Base-by-base conservation (phyloP, 345 rosid genomes). In the Sisymbrium irio region DNA sequence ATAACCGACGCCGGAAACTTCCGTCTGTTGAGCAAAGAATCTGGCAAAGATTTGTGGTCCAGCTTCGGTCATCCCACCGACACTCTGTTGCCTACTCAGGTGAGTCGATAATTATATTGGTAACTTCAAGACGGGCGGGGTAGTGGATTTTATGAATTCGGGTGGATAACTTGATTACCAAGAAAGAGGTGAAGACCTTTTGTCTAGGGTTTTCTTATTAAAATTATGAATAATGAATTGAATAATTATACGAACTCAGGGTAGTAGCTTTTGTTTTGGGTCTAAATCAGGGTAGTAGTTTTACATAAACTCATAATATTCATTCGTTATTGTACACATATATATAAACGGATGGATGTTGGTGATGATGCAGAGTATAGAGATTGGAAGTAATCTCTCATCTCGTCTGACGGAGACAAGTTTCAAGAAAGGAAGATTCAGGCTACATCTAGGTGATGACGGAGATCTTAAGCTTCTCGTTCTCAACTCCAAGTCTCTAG, bases 51-150 rank as follows among this genome's bases (percentile, higher is more conserved):
- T 39, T 18, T 85, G 53, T 84, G 96, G 90, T 72, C 80, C 65
- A 81, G 81, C 62, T 89, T 86, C 70, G 76, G 50, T 59, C 2
- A 76, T 9, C 89, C 90, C 6, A 82, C 92, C 0, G 88, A 89
- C 27, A 83, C 89, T 4, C 18, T 89, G 6, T 28, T 87, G 30
- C 89, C 92, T 44, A 67, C 78, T 6, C 89, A 87, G 76, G 67
- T 45, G 18, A 66, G 71, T 36, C 20, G n/a, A 22, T 9, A 27
- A 44, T 54, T 19, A 14, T 17, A 54, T 28, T 54, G 37, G 37
- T 28, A 9, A 28, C 10, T 27, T 18, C 5, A 7, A 27, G 36
- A 54, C 25, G 5, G 18, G 27, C n/a, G 15, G 36, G 1, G 58
- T 25, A 27, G 36, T 53, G 9, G 25, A 19, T 32, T 3, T 32